phyloP scores from a whole-genome alignment of 225 moss, liverwort and hornwort genomes.

The Pseudoscleropodium purum region DNA sequence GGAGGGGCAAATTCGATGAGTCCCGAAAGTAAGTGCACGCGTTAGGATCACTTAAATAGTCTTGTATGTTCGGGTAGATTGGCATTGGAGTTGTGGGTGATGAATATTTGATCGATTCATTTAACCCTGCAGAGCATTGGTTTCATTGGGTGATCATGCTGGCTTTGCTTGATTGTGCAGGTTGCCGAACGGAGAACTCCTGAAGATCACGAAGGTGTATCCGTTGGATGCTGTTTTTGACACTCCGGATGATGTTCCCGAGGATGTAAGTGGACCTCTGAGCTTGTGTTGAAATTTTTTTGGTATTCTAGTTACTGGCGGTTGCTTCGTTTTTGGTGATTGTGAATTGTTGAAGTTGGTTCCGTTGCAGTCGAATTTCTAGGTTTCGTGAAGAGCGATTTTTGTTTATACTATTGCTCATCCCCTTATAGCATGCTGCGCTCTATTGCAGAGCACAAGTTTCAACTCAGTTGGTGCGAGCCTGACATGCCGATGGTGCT shows the following conservation, averaged over 20 bases:
- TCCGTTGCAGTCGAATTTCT: neutral
- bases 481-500: neutral
- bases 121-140: neutral
- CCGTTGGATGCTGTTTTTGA: slow-evolving; percentile 93
- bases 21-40: slow-evolving; percentile 57
- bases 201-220: slow-evolving; percentile 81
- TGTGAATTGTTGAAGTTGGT: neutral
- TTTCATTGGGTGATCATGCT: neutral
- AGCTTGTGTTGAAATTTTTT: neutral
- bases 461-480: neutral
- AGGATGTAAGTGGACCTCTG: slow-evolving; percentile 44
- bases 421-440: neutral
- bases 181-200: slow-evolving; percentile 55
- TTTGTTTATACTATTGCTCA: neutral
- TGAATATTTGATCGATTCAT: neutral
- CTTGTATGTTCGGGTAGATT: neutral
- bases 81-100: neutral
- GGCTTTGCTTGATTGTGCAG: slow-evolving; percentile 14
- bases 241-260: slow-evolving; percentile 80
- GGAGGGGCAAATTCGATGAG: slow-evolving; percentile 89
- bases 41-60: neutral
- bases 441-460: neutral
- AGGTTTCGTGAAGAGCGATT: neutral
- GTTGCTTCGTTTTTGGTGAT: neutral
- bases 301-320: neutral